A percentile compares a stretch with the other conserved stretches of the same genome.
phyloP scores from a whole-genome alignment of 139 green algal genomes.

The Micractinium conductrix region DNA sequence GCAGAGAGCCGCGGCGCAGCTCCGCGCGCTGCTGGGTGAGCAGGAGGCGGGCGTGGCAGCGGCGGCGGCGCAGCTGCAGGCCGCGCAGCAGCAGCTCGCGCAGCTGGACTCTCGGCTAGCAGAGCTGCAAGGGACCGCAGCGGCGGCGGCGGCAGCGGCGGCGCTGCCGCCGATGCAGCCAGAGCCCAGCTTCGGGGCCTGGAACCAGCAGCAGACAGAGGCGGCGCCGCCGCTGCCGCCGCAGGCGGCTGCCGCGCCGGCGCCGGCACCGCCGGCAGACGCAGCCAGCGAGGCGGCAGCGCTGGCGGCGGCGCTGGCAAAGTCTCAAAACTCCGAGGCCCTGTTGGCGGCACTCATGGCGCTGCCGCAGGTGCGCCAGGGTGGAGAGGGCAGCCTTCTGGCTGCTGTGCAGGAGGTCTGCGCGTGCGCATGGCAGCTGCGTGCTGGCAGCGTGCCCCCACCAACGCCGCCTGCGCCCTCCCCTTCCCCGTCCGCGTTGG shows the following conservation, averaged over 20 bases:
- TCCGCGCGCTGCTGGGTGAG: slow-evolving; percentile 21
- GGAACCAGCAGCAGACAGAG: neutral
- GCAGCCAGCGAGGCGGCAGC: neutral
- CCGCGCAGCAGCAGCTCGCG: neutral
- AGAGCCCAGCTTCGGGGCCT: too few species aligned
- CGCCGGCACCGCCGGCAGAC: neutral
- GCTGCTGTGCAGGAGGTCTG: neutral
- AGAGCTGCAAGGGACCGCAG: neutral
- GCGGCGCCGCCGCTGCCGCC: neutral
- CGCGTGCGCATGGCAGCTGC: neutral
- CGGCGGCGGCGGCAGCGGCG: too few species aligned
- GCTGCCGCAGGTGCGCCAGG: slow-evolving; percentile 37
- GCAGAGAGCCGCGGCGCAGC: neutral
- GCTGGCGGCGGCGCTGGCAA: slow-evolving; percentile 34
- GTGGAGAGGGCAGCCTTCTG: neutral
- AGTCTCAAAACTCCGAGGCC: slow-evolving; percentile 34
- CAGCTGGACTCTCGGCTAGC: neutral
- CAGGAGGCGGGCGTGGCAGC: neutral
- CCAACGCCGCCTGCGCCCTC: neutral
- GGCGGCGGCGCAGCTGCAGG: neutral
- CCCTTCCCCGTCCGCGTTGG: too few species aligned
- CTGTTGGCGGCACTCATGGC: slow-evolving; percentile 39
- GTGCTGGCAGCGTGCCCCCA: neutral
- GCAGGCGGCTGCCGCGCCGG: neutral
- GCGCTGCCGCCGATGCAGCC: too few species aligned